Base-by-base conservation (phyloP, 2,329 filamentous ascomycete species). In the Aspergillus arachidicola region DNA sequence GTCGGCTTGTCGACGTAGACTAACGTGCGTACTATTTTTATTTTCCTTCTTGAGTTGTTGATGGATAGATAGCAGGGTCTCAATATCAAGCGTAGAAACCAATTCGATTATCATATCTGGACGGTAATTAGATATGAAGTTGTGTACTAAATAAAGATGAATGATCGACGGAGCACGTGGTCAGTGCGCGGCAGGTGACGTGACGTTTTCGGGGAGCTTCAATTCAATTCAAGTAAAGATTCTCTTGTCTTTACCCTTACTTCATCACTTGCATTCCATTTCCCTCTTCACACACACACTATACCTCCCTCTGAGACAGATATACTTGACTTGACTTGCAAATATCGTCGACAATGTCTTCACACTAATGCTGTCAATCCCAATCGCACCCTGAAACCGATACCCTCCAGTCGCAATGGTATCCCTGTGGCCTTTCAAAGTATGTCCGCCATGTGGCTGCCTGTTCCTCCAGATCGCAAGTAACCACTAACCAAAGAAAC, bases 351-450 rank as follows among this genome's bases (percentile, higher is more conserved):
- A 55, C n/a, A 3, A 55, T 55, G 51, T 55, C 21, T 23, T 4
- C 26, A 19, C 51, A 36, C 21, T 55, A 55, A 38, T 19, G 11
- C 51, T 4, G 23, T 21, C 9, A n/a, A 21, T 7, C 28, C 34
- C 48, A n/a, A n/a, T 21, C 16, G 26, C 21, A 4, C 19, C 19
- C 19, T 32, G n/a, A 51, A 32, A 34, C 11, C 6, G 12, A 4
- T 21, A 38, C 16, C 14, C 14, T 16, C 32, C 32, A 12, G 32
- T 41, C 65, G 64, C 61, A 55, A 95, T 95, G 92, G 90, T 94
- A 72, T 92, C 89, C 59, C 85, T 95, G 70, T 95, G 92, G 92
- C 92, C 92, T 67, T 96, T 91, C 88, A 89, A 87, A 83, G 91
- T 93, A 79, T 72, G 83, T 75, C 58, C 58, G 30, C 43, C 21